Evolutionary conservation across 2,329 filamentous ascomycete species (phyloP), one percentile per base, ranked within the genome.

Genomic region (Bipolaris gigantea): DNA sequence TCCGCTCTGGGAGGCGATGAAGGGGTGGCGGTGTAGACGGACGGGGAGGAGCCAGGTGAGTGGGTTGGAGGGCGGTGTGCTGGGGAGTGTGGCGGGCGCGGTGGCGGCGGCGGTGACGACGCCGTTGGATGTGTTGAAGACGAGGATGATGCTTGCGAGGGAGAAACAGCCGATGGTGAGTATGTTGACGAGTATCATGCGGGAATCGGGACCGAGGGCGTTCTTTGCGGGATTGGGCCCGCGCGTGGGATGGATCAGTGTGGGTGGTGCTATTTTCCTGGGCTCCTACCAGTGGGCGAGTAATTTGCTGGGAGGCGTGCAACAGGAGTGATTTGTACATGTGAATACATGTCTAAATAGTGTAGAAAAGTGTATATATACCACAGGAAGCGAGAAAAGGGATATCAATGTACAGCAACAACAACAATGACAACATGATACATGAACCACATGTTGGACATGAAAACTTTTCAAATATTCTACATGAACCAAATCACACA

Each of bases 91-190:
- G 33, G 86, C 91, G 0, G 94, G 94, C 0, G 92, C 88, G 1
- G 81, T 97, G 35, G 92, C 94, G 0, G 94, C 94, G 0, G 93
- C 85, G 0, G 72, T 93, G 55, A 99, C 94, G 21, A 99, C 94
- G 48, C 94, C 94, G 35, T 77, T 99, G 59, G 94, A 99, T 76
- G 94, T 99, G 58, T 80, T 99, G 63, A 99, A 99, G 85, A 99
- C 94, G 61, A 81, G 94, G 60, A 88, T 97, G 76, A 99, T 99
- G 94, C 79, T 99, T 63, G 88, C 89, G 13, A 83, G 85, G 67
- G 84, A 87, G 79, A 84, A 80, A 64, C 84, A 83, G 72, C 83
- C 80, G 11, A 81, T 85, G 59, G 72, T 77, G 32, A 73, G 75
- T 4, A 80, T 96, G 56, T 78, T 93, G 59, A 79, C 77, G 48